Conservation (phyloP, 2,329 filamentous ascomycete genomes). For the Allantophomopsis cytisporea region DNA sequence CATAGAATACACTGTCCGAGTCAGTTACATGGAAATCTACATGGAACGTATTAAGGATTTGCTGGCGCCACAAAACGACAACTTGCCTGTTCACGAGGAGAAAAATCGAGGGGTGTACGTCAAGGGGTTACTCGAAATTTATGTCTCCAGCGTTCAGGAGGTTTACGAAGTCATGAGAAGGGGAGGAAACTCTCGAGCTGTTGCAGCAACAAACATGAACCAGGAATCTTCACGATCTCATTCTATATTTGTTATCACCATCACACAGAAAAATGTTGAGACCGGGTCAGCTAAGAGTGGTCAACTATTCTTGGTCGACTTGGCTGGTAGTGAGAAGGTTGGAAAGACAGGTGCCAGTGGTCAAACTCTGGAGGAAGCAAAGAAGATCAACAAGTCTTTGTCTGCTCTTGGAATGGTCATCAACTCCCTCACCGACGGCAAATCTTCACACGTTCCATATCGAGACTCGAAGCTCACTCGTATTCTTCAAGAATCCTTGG, state of each 20-base stretch:
- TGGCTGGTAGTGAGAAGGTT: constrained; percentile 96
- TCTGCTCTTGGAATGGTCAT: constrained; percentile 98
- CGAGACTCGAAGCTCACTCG: constrained; percentile 96
- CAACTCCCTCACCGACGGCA: constrained; percentile 90
- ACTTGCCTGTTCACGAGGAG: constrained; percentile 94
- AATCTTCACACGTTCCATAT: constrained; percentile 92
- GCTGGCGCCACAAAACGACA: constrained; percentile 85
- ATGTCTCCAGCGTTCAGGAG: constrained; percentile 88
- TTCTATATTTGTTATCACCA: constrained; percentile 94
- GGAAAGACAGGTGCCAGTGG: constrained; percentile 97
- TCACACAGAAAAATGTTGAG: constrained; percentile 95
- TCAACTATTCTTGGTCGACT: constrained; percentile 91
- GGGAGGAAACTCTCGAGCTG: constrained; percentile 79
- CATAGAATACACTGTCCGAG: constrained; percentile 96
- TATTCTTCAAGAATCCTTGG: constrained; percentile 91
- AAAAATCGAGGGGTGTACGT: constrained; percentile 94
- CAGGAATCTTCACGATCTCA: constrained; percentile 95
- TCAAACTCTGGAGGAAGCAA: constrained; percentile 93
- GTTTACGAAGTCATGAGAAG: constrained; percentile 95
- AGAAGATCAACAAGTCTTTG: constrained; percentile 99
- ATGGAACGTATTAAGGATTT: constrained; percentile 98
- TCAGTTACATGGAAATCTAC: constrained; percentile 99
- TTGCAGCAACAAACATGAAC: constrained; percentile 98
- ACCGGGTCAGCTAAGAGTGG: constrained; percentile 93
- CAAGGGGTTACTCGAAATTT: constrained; percentile 87